Base-by-base conservation (phyloP, 2,329 filamentous ascomycete genomes). In the Sodiomyces alkalinus region DNA sequence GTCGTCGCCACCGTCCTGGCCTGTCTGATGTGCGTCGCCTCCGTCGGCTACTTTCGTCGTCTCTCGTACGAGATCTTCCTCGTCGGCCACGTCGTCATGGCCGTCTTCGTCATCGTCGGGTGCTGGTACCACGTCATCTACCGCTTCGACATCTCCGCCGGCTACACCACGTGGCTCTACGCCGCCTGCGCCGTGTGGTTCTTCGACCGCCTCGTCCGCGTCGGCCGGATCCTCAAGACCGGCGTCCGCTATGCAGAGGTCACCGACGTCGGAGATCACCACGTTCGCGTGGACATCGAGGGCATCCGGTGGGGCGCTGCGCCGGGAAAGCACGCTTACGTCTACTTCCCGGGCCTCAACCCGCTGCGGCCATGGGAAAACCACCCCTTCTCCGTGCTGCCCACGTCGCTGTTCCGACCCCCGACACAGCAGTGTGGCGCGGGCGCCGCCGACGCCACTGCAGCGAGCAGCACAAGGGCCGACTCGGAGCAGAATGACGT, bases 381-480 rank as follows among this genome's bases (percentile, higher is more conserved):
- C 25, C 66, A 70, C 38, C 64, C 64, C 0, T 69, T 70, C 38
- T 64, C 60, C 1, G 39, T 63, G 16, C 33, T 51, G 2, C 41
- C 43, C 14, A 51, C 48, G 11, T 26, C 36, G 11, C 12, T 43
- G 25, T 33, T 48, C 26, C 15, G 15, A 14, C 14, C 3, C 9
- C n/a, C n/a, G n/a, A n/a, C n/a, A n/a, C n/a, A n/a, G n/a, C n/a
- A n/a, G n/a, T n/a, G n/a, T n/a, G n/a, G n/a, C n/a, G n/a, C n/a
- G n/a, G n/a, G n/a, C n/a, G 8, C 7, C 9, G 14, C 14, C 9
- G 9, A 5, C n/a, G 2, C 3, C 11, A 3, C 23, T n/a, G 9
- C 5, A 5, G 9, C 9, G 6, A 17, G 23, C 3, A 8, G 12
- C 2, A 17, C 23, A 7, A 4, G 3, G 5, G 15, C 2, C 6